These are phyloP conservation scores for Rhizopus delemar DNA, from an alignment of 371 early-diverging fungal genomes.

Conservation along the genomic window DNA sequence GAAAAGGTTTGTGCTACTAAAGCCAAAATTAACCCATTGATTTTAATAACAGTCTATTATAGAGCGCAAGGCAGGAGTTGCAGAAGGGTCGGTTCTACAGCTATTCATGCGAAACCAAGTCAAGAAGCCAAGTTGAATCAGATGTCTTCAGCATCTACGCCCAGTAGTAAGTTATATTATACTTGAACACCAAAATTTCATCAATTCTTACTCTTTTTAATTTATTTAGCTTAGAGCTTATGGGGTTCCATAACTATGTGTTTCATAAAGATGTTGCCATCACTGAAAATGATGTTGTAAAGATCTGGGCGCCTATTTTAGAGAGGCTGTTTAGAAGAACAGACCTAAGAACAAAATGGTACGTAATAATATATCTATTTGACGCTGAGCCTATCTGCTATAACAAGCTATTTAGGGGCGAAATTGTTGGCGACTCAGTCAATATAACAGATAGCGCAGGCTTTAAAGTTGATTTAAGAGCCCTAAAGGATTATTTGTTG, in stretches of 20 bases:
- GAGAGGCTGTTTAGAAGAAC: constrained; percentile 8
- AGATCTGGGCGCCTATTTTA: constrained; percentile 5
- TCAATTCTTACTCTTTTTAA: background rate
- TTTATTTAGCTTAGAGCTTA: constrained; percentile 1
- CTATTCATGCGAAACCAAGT: constrained; percentile 91
- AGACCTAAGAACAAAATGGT: constrained; percentile 6
- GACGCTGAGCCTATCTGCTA: background rate
- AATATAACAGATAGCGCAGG: background rate
- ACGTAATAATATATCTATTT: background rate
- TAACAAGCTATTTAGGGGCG: constrained; percentile 6
- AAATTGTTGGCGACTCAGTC: background rate
- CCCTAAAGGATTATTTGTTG: background rate
- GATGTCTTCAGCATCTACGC: background rate
- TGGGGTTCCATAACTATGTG: background rate
- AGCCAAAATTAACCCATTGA: background rate
- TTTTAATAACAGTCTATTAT: background rate
- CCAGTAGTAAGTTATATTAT: background rate
- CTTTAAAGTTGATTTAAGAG: constrained; percentile 7
- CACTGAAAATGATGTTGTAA: constrained; percentile 3
- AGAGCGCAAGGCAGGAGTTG: background rate
- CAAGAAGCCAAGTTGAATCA: background rate
- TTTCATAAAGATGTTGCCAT: constrained; percentile 7
- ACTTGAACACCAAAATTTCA: background rate
- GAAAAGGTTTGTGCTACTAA: constrained; percentile 4
- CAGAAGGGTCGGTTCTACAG: constrained; percentile 69